Percentiles rank a stretch among this genome's conserved stretches.
These are phyloP conservation scores for Penicillium hesseltinei DNA, from an alignment of 2,329 filamentous ascomycete genomes.

Conservation along the genomic window DNA sequence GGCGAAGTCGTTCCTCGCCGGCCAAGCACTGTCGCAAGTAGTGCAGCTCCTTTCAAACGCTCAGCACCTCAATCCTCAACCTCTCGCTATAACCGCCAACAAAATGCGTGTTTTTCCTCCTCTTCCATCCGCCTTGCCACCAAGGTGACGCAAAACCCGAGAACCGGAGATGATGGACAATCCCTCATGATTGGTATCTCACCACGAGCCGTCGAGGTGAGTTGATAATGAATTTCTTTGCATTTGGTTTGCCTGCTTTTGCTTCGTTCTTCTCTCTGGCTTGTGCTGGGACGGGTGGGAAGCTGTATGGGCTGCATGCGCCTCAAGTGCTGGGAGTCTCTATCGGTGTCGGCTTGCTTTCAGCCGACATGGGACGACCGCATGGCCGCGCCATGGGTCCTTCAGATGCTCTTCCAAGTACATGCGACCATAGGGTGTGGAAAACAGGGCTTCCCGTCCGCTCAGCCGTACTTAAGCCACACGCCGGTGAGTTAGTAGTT, in stretches of 20 bases:
- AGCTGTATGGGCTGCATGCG: not conserved
- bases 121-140: slow-evolving; percentile 36
- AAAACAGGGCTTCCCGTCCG: slow-evolving; percentile 49
- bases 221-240: slow-evolving; percentile 24
- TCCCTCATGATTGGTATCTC: slow-evolving; percentile 82
- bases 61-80: not conserved
- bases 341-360: not conserved
- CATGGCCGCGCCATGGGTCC: slow-evolving; percentile 15
- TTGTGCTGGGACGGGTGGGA: slow-evolving; percentile 1
- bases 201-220: slow-evolving; percentile 73
- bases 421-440: slow-evolving; percentile 49
- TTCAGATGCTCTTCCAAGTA: slow-evolving; percentile 14
- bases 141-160: slow-evolving; percentile 63
- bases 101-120: slow-evolving; percentile 35
- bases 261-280: not conserved
- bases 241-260: not conserved
- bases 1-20: slow-evolving; percentile 22
- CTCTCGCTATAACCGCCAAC: slow-evolving; percentile 16
- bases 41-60: not conserved
- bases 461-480: slow-evolving; percentile 49
- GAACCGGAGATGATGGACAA: slow-evolving; percentile 78
- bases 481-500: slow-evolving; percentile 48
- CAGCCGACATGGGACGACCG: not conserved
- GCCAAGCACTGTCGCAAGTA: slow-evolving; percentile 8
- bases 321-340: not conserved